A percentile compares a stretch with the other conserved stretches of the same genome.
These are phyloP conservation scores for Eucalyptus sideroxylon DNA, from an alignment of 345 rosid species.

Conservation along the genomic window DNA sequence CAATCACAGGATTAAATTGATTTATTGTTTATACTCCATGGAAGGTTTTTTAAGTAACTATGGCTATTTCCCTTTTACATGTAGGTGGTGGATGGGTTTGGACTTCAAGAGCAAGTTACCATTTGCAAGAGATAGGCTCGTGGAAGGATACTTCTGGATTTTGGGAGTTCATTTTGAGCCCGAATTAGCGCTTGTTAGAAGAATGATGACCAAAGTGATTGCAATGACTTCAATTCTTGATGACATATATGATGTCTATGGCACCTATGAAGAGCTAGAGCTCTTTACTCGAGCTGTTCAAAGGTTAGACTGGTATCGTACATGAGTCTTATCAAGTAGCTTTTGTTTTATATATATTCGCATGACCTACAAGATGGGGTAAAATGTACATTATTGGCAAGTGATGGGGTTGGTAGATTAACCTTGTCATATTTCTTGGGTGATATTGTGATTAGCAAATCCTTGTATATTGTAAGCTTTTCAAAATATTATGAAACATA, in stretches of 20 bases:
- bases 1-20: not conserved
- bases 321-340: not conserved
- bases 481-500: too few relatives aligned
- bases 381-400: not conserved
- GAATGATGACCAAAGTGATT: not conserved
- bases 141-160: conserved; percentile 12
- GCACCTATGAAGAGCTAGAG: conserved; percentile 12
- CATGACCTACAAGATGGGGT: not conserved
- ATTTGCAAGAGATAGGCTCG: conserved; percentile 10
- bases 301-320: not conserved
- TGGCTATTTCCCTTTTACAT: not conserved
- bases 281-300: conserved; percentile 3
- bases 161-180: conserved; percentile 5
- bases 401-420: too few relatives aligned
- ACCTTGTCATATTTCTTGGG: too few relatives aligned
- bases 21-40: not conserved
- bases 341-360: not conserved
- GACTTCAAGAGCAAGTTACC: conserved; percentile 1
- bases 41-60: not conserved
- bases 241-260: conserved; percentile 17
- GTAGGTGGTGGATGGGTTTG: conserved; percentile 14
- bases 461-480: too few relatives aligned
- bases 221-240: not conserved
- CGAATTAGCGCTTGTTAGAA: not conserved
- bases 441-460: too few relatives aligned